phyloP scores from a whole-genome alignment of 1,284 basidiomycete genomes.

The Ganoderma lingzhi region DNA sequence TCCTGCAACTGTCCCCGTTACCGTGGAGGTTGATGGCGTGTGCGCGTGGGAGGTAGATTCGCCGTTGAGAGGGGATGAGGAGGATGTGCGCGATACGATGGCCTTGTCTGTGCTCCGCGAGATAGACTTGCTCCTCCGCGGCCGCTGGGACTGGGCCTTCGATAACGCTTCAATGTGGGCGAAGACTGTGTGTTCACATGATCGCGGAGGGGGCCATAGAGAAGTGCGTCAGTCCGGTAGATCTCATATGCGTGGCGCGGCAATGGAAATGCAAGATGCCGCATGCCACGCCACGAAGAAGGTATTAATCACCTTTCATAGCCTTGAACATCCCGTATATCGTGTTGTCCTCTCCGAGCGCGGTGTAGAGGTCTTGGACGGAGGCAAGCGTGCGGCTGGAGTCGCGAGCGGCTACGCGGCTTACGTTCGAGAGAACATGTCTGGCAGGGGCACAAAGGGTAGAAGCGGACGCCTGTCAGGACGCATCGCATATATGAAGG shows the following conservation, averaged over 20 bases:
- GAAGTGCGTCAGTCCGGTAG: background rate
- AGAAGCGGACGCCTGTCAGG: background rate
- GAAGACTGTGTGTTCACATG: constrained; percentile 64
- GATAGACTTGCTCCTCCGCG: constrained; percentile 75
- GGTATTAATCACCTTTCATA: constrained; percentile 74
- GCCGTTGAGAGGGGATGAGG: constrained; percentile 32
- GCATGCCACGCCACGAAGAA: constrained; percentile 6
- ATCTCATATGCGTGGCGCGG: background rate
- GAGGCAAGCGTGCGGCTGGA: constrained; percentile 81
- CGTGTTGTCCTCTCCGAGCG: constrained; percentile 87
- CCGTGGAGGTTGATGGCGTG: constrained; percentile 7
- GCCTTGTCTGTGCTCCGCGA: constrained; percentile 48
- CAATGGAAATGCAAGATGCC: background rate
- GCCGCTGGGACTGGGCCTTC: constrained; percentile 57
- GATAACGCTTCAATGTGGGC: constrained; percentile 78
- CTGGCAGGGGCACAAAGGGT: constrained; percentile 47
- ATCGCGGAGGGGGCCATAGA: background rate
- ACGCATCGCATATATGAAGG: constrained; percentile 1
- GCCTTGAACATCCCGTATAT: constrained; percentile 85
- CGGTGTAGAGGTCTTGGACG: constrained; percentile 83
- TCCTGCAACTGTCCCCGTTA: background rate
- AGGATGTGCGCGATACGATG: constrained; percentile 30
- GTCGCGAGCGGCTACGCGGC: constrained; percentile 84
- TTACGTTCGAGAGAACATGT: constrained; percentile 84
- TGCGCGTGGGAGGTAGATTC: constrained; percentile 16